A percentile compares a stretch with the other conserved stretches of the same genome.
These are phyloP conservation scores for Vanrija sp. DNA, from an alignment of 1,284 basidiomycete species.

Conservation along the genomic window DNA sequence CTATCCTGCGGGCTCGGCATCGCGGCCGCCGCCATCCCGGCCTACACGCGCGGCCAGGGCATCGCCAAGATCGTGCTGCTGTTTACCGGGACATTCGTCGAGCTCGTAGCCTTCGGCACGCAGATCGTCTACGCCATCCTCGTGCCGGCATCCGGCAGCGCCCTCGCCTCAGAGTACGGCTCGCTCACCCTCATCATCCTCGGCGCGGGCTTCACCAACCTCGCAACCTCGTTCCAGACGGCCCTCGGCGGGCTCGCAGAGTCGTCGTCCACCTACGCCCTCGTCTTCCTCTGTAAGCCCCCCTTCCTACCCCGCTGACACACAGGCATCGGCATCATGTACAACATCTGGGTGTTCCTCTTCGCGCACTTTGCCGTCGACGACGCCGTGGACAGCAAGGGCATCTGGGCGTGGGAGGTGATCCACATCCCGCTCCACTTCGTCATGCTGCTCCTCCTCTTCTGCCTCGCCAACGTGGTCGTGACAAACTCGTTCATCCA, in stretches of 20 bases:
- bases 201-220: constrained; percentile 27
- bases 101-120: constrained; percentile 7
- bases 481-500: too few relatives aligned
- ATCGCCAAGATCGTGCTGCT: constrained; percentile 28
- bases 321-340: constrained; percentile 27
- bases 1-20: constrained; percentile 16
- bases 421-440: constrained; percentile 15
- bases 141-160: neutral
- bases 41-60: neutral
- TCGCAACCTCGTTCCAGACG: constrained; percentile 1
- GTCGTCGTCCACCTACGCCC: constrained; percentile 20
- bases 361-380: constrained; percentile 23
- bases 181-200: constrained; percentile 34
- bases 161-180: constrained; percentile 20
- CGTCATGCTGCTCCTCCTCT: constrained; percentile 5
- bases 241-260: neutral
- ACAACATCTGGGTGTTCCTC: constrained; percentile 28
- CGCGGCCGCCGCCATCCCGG: constrained; percentile 17
- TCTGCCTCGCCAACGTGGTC: neutral
- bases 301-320: neutral
- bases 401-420: constrained; percentile 23
- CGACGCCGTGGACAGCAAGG: constrained; percentile 7
- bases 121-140: constrained; percentile 5
- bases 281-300: constrained; percentile 19
- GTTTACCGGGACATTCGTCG: constrained; percentile 23